These are phyloP conservation scores for Albugo laibachii DNA, from an alignment of 352 stramenopile genomes.

Conservation along the genomic window DNA sequence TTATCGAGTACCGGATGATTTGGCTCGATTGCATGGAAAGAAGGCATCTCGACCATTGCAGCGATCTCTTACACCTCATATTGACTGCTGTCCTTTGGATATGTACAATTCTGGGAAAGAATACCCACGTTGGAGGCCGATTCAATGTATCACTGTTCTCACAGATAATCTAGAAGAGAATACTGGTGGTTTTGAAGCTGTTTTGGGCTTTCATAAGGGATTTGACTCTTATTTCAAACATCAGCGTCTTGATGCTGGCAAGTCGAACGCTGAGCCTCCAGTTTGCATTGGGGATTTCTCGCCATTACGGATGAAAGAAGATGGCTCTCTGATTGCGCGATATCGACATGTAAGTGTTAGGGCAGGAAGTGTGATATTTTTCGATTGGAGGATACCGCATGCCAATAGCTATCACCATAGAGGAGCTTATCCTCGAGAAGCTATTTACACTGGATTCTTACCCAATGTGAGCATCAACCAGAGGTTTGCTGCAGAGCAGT, in stretches of 20 bases:
- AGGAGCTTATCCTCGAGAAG: conserved; percentile 29
- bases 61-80: conserved; percentile 68
- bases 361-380: conserved; percentile 70
- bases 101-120: conserved; percentile 55
- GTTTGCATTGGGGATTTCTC: conserved; percentile 80
- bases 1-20: conserved; percentile 46
- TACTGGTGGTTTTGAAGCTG: conserved; percentile 74
- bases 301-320: conserved; percentile 65
- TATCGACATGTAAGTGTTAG: conserved; percentile 39
- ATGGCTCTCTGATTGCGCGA: conserved; percentile 45
- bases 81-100: conserved; percentile 69
- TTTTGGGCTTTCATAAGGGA: conserved; percentile 71
- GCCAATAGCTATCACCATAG: conserved; percentile 74
- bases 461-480: conserved; percentile 50
- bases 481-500: conserved; percentile 45
- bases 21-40: conserved; percentile 31
- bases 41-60: conserved; percentile 71
- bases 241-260: not conserved
- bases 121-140: conserved; percentile 63
- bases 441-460: conserved; percentile 76
- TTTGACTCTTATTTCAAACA: conserved; percentile 46
- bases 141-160: conserved; percentile 78
- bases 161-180: conserved; percentile 40
- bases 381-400: conserved; percentile 75
- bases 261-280: conserved; percentile 10